A percentile compares a stretch with the other conserved stretches of the same genome.
phyloP scores from a whole-genome alignment of 2,329 filamentous ascomycete genomes.

The Shiraia sp. region DNA sequence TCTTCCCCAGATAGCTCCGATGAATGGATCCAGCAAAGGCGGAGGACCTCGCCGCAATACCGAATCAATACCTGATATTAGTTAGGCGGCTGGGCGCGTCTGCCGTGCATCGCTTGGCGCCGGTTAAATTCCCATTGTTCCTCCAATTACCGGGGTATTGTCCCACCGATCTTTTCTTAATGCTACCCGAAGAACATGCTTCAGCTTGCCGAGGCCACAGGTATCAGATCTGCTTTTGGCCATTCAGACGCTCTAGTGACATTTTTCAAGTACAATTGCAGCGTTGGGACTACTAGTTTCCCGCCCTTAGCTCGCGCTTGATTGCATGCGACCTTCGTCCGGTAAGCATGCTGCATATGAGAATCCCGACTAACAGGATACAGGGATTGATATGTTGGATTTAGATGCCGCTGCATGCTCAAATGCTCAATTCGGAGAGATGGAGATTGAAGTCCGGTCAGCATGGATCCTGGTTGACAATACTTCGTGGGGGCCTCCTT shows the following conservation, averaged over 20 bases:
- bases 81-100: constrained; percentile 28
- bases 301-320: no score
- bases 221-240: constrained; percentile 10
- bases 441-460: constrained; percentile 1
- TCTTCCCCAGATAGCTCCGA: constrained; percentile 28
- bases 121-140: constrained; percentile 26
- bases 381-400: constrained; percentile 1
- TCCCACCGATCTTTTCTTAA: constrained; percentile 16
- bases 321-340: no score
- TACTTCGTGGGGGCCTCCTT: constrained; percentile 1
- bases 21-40: constrained; percentile 18
- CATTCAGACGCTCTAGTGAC: no score
- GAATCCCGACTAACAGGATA: constrained; percentile 3
- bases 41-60: constrained; percentile 30
- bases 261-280: no score
- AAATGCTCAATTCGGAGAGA: background rate
- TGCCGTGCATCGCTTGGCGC: constrained; percentile 21
- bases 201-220: constrained; percentile 3
- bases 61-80: constrained; percentile 24
- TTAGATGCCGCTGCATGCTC: constrained; percentile 1
- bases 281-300: no score
- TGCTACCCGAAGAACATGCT: constrained; percentile 9
- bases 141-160: constrained; percentile 22
- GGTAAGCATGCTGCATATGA: background rate
- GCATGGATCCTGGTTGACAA: background rate